Base-by-base conservation (phyloP, 208 protist species). In the Crithidia fasciculata region DNA sequence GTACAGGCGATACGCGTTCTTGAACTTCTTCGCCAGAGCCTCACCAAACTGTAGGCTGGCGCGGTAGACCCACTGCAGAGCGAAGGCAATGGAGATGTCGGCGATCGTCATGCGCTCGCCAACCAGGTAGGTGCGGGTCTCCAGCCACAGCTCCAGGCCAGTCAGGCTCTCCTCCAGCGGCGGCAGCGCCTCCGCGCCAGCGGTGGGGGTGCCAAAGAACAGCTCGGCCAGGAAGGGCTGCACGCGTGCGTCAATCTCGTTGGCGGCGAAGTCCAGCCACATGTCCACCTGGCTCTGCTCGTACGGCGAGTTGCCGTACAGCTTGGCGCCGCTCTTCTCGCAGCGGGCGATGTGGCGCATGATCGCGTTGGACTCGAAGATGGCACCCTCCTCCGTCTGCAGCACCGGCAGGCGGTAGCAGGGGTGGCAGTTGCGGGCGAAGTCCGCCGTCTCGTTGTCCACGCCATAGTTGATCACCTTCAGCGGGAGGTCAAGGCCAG, bases 281-380 rank as follows among this genome's bases (percentile, higher is more conserved):
- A 86, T 89, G 81, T 97, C 93, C 18, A 95, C 84, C 78, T 95
- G 88, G 41, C 76, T 84, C 57, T 40, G 71, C 81, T 97, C 86
- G 74, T 87, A 94, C 4, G 79, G 82, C 5, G 86, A 93, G 68
- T 49, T 8, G 64, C 93, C 93, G 76, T 94, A 95, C 8, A 96
- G 88, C 55, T 88, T 83, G 45, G 49, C 72, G 60, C 80, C 80
- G 68, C 72, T 85, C 77, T 82, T 86, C 76, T 88, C 83, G 19
- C 77, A 15, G 56, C 90, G 87, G 39, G 84, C 93, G 65, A 97
- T 85, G 85, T 92, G 76, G 67, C 91, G 84, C 16, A 93, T 6
- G 67, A 97, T 97, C 55, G 90, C 87, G 82, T 93, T 91, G 37
- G 87, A 88, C 81, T 96, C 93, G 72, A 97, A 97, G 74, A 97